Conservation (phyloP, 257 asterid genomes). For the Lavandula angustifolia region DNA sequence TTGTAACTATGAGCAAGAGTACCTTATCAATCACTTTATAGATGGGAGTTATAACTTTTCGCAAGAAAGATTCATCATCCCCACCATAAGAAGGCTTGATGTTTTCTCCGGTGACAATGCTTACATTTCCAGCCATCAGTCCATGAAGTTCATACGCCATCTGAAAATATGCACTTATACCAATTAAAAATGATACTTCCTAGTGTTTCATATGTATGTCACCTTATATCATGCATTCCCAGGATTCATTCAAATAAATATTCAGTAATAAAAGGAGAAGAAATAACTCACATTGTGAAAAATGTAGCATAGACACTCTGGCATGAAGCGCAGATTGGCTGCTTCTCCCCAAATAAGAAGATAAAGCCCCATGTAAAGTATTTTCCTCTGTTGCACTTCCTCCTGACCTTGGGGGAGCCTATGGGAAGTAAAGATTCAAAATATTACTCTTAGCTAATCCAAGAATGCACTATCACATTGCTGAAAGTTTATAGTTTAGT, state of each 20-base stretch:
- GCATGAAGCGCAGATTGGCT: conserved; percentile 92
- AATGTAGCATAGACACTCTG: conserved; percentile 98
- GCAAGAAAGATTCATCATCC: conserved; percentile 83
- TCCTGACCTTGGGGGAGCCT: conserved; percentile 88
- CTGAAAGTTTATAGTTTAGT: conserved; percentile 1
- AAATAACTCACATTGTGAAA: conserved; percentile 81
- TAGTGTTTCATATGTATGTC: conserved; percentile 18
- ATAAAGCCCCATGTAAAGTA: conserved; percentile 96
- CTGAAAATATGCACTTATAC: conserved; percentile 45
- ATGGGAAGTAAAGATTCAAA: conserved; percentile 26
- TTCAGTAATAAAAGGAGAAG: conserved; percentile 28
- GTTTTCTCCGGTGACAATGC: conserved; percentile 98
- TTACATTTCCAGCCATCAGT: conserved; percentile 96
- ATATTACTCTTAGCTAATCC: conserved; percentile 22
- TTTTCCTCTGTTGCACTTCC: conserved; percentile 87
- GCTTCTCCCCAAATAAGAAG: conserved; percentile 99
- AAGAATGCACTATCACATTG: conserved; percentile 4
- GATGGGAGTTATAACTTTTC: conserved; percentile 86
- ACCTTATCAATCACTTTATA: conserved; percentile 92
- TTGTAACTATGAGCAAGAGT: conserved; percentile 26
- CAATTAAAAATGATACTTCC: conserved; percentile 17
- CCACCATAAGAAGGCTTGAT: conserved; percentile 99
- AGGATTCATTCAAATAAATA: conserved; percentile 18
- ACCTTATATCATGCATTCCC: conserved; percentile 4
- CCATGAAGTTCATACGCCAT: conserved; percentile 99